phyloP scores from a whole-genome alignment of 306 rosid genomes.

The Rosa chinensis region DNA sequence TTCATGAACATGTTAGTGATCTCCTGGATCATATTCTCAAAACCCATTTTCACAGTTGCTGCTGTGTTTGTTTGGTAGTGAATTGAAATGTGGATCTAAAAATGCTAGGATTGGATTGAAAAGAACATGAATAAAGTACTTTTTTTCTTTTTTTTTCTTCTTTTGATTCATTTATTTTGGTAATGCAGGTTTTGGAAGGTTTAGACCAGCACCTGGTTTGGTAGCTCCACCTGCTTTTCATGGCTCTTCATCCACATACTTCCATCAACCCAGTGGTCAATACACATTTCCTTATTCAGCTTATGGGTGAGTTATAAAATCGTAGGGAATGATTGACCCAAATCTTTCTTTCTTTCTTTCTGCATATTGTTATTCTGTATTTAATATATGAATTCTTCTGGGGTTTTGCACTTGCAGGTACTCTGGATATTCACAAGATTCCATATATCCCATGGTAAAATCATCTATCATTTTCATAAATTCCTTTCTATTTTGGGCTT shows the following conservation, averaged over 20 bases:
- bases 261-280: constrained; percentile 69
- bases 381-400: constrained; percentile 8
- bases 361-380: not conserved
- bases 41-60: not conserved
- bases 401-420: constrained; percentile 43
- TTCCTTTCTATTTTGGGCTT: constrained; percentile 3
- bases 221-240: constrained; percentile 63
- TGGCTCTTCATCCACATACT: constrained; percentile 63
- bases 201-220: constrained; percentile 62
- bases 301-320: constrained; percentile 58
- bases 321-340: not conserved
- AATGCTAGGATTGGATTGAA: not conserved
- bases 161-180: not conserved
- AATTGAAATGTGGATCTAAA: constrained; percentile 21
- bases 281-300: constrained; percentile 78
- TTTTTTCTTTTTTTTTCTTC: not conserved
- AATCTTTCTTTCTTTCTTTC: not conserved
- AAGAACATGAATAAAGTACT: not conserved
- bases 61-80: not conserved
- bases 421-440: constrained; percentile 81
- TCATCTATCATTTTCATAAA: constrained; percentile 6
- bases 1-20: not conserved
- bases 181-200: constrained; percentile 53
- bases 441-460: constrained; percentile 65
- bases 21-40: not conserved